Evolutionary conservation across 169 alveolate species (phyloP), one percentile per base, ranked within the genome.

Genomic region (Plasmodium cynomolgi): DNA sequence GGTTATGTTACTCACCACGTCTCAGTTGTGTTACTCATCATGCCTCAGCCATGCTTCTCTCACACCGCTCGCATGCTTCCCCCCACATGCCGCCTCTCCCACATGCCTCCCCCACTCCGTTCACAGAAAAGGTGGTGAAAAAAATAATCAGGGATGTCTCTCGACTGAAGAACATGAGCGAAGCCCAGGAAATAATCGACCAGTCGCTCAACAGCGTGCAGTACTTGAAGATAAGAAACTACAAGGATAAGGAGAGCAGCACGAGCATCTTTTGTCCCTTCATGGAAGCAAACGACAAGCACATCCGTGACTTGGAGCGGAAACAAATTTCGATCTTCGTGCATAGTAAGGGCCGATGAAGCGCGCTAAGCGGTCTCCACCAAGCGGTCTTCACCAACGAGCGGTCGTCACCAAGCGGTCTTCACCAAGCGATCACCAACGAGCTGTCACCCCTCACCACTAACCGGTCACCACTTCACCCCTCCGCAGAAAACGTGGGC

Each of bases 231-330:
- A 85, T 85, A 33, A 73, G 84, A 54, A 85, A 85, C 62, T 34
- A 85, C 44, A 50, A 39, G 31, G 93, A 85, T 50, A 47, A 74
- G 26, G 79, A 75, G 8, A 85, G 93, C 31, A 75, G 85, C 44
- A 29, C 80, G 15, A 85, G 77, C 26, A 56, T 85, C 13, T n/a
- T 85, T 11, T 85, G 93, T 54, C 93, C 93, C 15, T 85, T 85
- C 39, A 85, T 85, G 93, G 86, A 85, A 54, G 93, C 71, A 33
- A 85, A 74, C 62, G 93, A 85, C 54, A 85, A 85, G 26, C 39
- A 73, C 2, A 85, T 85, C 13, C 50, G 84, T 8, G 93, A 85
- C 17, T 56, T 85, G 37, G 93, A 85, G 20, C 54, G 93, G 23
- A 75, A 29, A 2, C 93, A 85, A 74, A 85, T 85, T 37, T 29